These are phyloP conservation scores for Stentor coeruleus DNA, from an alignment of 73 alveolate genomes.

Conservation along the genomic window DNA sequence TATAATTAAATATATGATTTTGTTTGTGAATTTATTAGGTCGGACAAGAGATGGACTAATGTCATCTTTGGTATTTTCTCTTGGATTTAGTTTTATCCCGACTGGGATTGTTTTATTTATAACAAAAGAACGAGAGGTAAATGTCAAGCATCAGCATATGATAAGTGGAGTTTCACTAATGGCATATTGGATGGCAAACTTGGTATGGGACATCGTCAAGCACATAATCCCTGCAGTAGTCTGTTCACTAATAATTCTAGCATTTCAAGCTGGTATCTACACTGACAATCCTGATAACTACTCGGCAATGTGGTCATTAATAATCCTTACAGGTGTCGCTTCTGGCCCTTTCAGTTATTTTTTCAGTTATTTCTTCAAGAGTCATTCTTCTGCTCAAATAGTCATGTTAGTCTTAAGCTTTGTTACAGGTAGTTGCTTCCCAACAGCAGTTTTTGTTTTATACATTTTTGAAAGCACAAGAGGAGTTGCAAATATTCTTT, in stretches of 20 bases:
- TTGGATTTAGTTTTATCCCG: constrained; percentile 36
- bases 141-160: constrained; percentile 70
- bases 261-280: constrained; percentile 50
- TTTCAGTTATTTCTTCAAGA: constrained; percentile 51
- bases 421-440: constrained; percentile 50
- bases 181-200: constrained; percentile 90
- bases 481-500: not conserved
- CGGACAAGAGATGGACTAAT: constrained; percentile 28
- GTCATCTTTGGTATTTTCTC: constrained; percentile 10
- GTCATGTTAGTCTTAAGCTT: constrained; percentile 56
- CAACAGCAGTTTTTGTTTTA: constrained; percentile 25
- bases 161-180: constrained; percentile 83
- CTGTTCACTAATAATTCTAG: constrained; percentile 49
- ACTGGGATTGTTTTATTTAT: constrained; percentile 31
- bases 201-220: constrained; percentile 79
- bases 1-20: not conserved
- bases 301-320: constrained; percentile 46
- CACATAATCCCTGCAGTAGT: constrained; percentile 70
- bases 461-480: constrained; percentile 29
- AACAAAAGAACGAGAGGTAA: constrained; percentile 31
- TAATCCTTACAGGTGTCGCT: constrained; percentile 67
- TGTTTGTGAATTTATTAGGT: no score
- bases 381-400: constrained; percentile 58
- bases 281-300: constrained; percentile 31
- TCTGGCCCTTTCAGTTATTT: constrained; percentile 70